Evolutionary conservation across 2,329 filamentous ascomycete species (phyloP), one percentile per base, ranked within the genome.

Genomic region (Drechslerella stenobrocha): DNA sequence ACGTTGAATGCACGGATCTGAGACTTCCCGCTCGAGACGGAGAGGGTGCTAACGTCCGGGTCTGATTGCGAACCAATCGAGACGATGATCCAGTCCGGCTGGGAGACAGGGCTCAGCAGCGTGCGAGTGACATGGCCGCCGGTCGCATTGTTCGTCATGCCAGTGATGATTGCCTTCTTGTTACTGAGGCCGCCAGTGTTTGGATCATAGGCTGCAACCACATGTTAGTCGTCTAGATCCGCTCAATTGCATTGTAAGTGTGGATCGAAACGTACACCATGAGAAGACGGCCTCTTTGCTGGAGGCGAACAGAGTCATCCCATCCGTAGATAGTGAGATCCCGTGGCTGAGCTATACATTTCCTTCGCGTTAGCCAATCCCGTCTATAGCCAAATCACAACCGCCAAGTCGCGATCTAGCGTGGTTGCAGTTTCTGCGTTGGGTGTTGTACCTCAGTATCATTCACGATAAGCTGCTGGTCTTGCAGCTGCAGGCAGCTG

Each of bases 51-150:
- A 34, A 56, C 73, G 74, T 90, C 87, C 24, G 87, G 77, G 73
- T 89, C 88, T 28, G 77, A 77, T 32, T 79, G 77, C 72, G 83
- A 87, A 42, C 87, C 87, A 60, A 85, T 81, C 35, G 83, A 87
- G 37, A 90, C 81, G 46, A 90, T 75, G 3, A 90, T 78, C 70
- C 82, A 77, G 15, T 81, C 81, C 2, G 63, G 63, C 0, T 79
- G 75, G 34, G 80, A 79, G 11, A 77, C 73, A 0, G 86, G 84
- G n/a, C 87, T 76, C 32, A 89, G 79, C 1, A 90, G 77, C 0
- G 87, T 90, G 35, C 87, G 81, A 0, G 86, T 86, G 3, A 79
- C 81, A 71, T 89, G 86, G 53, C 84, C 86, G 2, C 77, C 75
- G 8, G 60, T 52, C 37, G 66, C 71, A 84, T 89, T 88, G 71